Base-by-base conservation (phyloP, 345 rosid species). In the Raphanus sativus region DNA sequence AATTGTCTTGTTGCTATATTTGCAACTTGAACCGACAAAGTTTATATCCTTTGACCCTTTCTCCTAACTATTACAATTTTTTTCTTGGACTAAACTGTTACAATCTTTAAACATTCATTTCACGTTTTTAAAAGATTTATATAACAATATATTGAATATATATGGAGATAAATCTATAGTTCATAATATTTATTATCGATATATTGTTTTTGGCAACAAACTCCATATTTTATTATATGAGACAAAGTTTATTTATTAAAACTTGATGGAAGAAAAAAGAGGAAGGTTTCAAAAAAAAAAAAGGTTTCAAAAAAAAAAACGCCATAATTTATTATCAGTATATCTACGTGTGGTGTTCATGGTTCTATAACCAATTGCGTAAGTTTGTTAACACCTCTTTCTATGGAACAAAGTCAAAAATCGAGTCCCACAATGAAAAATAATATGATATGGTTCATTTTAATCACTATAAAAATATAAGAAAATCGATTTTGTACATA, bases 21-120 rank as follows among this genome's bases (percentile, higher is more conserved):
- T 67, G 73, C 78, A 75, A 75, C 67, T 75, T 75, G 61, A 67
- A 52, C 78, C 78, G 73, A 75, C 78, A 28, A 28, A 59, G 52
- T 12, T 67, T 67, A 15, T 59, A 67, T 38, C 30, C 25, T 67
- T 33, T 67, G 73, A 67, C 30, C 67, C 13, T 73, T 62, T 9
- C 10, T 36, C 10, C 13, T 17, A 9, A 40, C 40, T 24, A 40
- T 38, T 60, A 70, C 1, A 15, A 8, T 26, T 6, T 32, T 33
- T 33, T 33, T 33, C 5, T 6, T 33, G 21, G 21, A 21, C 21
- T 21, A 21, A 33, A 33, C 36, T 33, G 5, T 6, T 5, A 33
- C 36, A 33, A 33, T 33, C 6, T 33, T 33, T 33, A 33, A 33
- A 33, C 36, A 33, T 33, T 33, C 36, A 33, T 33, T 33, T 6